Evolutionary conservation across 192 early-diverging fungal species (phyloP).

Genomic region (Podila horticola): DNA sequence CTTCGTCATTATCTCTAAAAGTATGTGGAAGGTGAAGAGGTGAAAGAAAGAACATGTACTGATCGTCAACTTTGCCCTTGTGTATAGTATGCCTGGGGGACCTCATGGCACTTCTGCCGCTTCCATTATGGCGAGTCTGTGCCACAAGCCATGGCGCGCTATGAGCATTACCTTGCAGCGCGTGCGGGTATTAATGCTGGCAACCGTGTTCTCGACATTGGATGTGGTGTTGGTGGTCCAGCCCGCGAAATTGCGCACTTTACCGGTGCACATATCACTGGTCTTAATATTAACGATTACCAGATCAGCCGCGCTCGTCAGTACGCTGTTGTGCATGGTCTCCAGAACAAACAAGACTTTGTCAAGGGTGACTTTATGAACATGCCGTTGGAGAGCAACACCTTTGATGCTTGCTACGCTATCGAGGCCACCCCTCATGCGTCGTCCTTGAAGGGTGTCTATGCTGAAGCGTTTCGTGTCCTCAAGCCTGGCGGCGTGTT

Average conservation of each 20-base stretch:
- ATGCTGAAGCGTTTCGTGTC: constrained; percentile 86
- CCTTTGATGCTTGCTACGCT: constrained; percentile 87
- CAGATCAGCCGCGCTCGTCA: constrained; percentile 84
- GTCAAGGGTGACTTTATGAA: constrained; percentile 75
- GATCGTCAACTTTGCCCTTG: constrained; percentile 1
- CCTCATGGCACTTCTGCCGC: constrained; percentile 90
- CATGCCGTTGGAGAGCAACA: constrained; percentile 80
- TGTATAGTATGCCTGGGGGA: constrained; percentile 69
- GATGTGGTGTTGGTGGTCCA: constrained; percentile 94
- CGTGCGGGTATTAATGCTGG: constrained; percentile 70
- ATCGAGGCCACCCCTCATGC: constrained; percentile 93
- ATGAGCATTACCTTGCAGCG: constrained; percentile 83
- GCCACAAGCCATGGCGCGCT: constrained; percentile 80
- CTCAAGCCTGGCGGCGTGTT: constrained; percentile 90
- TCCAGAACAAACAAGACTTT: constrained; percentile 67
- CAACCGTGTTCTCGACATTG: constrained; percentile 84
- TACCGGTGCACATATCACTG: constrained; percentile 79
- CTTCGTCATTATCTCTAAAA: constrained; percentile 1
- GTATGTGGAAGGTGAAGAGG: not conserved
- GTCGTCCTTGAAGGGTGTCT: constrained; percentile 80
- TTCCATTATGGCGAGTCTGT: constrained; percentile 80
- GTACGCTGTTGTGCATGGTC: constrained; percentile 77
- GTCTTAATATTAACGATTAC: constrained; percentile 94
- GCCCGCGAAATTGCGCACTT: constrained; percentile 87
- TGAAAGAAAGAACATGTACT: constrained; percentile 5